Percentiles rank a stretch among this genome's conserved stretches.
Conservation (phyloP, 257 asterid genomes). For the Solanum paucissectum region DNA sequence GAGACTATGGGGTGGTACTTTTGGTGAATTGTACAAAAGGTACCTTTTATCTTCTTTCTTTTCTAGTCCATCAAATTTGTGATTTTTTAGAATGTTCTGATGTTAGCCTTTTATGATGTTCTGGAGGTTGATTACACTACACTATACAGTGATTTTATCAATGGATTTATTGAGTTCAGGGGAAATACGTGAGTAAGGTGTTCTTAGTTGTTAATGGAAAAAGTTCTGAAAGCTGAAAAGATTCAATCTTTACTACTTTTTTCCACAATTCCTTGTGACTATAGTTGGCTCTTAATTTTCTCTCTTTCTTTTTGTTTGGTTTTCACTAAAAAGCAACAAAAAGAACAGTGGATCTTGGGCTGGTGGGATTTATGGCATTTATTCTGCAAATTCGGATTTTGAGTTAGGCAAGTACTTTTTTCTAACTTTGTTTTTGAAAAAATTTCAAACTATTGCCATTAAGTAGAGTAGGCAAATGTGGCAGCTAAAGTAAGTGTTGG, state of each 20-base stretch:
- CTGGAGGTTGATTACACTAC: background rate
- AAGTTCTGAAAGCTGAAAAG: background rate
- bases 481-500: background rate
- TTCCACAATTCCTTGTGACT: background rate
- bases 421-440: background rate
- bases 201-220: background rate
- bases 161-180: background rate
- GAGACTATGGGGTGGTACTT: conserved; percentile 94
- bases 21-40: conserved; percentile 81
- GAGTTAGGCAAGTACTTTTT: background rate
- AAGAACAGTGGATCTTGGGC: background rate
- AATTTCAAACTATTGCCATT: background rate
- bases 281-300: background rate
- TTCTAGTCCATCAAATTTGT: background rate
- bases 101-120: background rate
- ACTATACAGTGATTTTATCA: background rate
- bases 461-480: background rate
- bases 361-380: background rate
- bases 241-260: background rate
- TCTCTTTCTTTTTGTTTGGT: background rate
- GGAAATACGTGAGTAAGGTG: background rate
- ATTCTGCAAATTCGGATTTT: background rate
- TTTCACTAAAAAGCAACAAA: background rate
- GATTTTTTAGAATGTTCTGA: background rate
- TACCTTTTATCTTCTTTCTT: background rate